These are phyloP conservation scores for Phylloboletellus chloephorus DNA, from an alignment of 1,284 basidiomycete species.

Conservation along the genomic window DNA sequence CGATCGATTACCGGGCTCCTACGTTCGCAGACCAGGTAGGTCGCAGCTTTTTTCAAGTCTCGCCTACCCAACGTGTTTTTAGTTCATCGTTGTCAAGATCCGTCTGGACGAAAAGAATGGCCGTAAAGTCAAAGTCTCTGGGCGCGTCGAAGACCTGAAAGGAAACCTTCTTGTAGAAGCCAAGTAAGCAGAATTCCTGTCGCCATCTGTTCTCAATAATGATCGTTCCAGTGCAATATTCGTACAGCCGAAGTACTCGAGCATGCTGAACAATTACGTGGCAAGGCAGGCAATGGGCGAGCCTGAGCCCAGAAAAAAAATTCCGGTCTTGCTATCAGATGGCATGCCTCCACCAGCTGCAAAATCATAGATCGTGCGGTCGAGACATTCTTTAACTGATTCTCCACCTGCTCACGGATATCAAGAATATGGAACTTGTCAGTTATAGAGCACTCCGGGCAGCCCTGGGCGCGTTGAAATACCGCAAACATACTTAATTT, in stretches of 20 bases:
- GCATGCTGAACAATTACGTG: conserved; percentile 52
- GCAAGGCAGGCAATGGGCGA: conserved; percentile 49
- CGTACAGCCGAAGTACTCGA: conserved; percentile 81
- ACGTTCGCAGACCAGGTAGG: conserved; percentile 79
- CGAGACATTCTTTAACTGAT: neutral
- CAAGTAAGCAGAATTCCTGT: conserved; percentile 42
- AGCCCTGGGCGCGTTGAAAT: neutral
- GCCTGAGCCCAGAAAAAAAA: conserved; percentile 28
- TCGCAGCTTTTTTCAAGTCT: neutral
- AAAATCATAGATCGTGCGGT: conserved; percentile 22
- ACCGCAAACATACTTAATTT: neutral
- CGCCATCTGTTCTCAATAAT: neutral
- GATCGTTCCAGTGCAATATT: conserved; percentile 55
- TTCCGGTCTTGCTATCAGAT: conserved; percentile 25
- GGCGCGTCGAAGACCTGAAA: conserved; percentile 68
- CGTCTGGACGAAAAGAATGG: conserved; percentile 62
- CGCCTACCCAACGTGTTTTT: conserved; percentile 5
- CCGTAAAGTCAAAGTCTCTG: conserved; percentile 71
- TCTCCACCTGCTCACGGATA: neutral
- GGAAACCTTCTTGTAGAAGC: conserved; percentile 81
- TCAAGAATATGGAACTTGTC: neutral
- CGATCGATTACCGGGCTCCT: conserved; percentile 73
- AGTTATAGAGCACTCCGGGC: no score
- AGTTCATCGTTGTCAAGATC: conserved; percentile 73
- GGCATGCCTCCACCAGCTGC: conserved; percentile 23